Percentiles rank a stretch among this genome's conserved stretches.
These are phyloP conservation scores for Saturnispora zaruensis DNA, from an alignment of 805 yeast species.

Conservation along the genomic window DNA sequence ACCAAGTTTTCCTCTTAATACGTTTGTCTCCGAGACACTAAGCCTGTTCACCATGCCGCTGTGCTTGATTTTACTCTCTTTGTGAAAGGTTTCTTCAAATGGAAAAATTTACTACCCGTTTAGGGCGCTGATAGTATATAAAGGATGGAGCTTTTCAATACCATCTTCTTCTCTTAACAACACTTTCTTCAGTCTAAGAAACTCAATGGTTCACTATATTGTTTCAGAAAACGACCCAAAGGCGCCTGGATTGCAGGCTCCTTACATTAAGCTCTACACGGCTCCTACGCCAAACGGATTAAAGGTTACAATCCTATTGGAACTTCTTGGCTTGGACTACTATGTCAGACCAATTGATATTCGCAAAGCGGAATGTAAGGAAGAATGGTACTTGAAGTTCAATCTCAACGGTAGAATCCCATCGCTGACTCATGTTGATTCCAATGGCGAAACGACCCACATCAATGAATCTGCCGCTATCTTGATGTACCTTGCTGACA, in stretches of 20 bases:
- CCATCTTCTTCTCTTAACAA: not conserved
- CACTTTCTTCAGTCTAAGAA: not conserved
- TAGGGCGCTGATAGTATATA: not conserved
- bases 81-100: not conserved
- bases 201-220: conserved; percentile 25
- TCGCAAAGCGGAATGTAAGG: conserved; percentile 38
- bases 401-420: conserved; percentile 64
- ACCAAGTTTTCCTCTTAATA: conserved; percentile 16
- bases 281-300: conserved; percentile 39
- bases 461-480: conserved; percentile 58
- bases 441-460: conserved; percentile 35
- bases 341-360: conserved; percentile 36
- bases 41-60: conserved; percentile 1
- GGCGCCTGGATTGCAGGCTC: conserved; percentile 28
- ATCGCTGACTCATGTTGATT: conserved; percentile 34
- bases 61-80: not conserved
- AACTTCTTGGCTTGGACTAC: conserved; percentile 35
- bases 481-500: conserved; percentile 48
- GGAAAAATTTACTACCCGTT: not conserved
- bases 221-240: conserved; percentile 30
- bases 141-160: not conserved
- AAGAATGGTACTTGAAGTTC: conserved; percentile 46
- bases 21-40: conserved; percentile 19
- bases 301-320: conserved; percentile 35
- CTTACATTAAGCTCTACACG: conserved; percentile 37